These are phyloP conservation scores for Cladorrhinum samala DNA, from an alignment of 495 filamentous ascomycete species.

Conservation along the genomic window DNA sequence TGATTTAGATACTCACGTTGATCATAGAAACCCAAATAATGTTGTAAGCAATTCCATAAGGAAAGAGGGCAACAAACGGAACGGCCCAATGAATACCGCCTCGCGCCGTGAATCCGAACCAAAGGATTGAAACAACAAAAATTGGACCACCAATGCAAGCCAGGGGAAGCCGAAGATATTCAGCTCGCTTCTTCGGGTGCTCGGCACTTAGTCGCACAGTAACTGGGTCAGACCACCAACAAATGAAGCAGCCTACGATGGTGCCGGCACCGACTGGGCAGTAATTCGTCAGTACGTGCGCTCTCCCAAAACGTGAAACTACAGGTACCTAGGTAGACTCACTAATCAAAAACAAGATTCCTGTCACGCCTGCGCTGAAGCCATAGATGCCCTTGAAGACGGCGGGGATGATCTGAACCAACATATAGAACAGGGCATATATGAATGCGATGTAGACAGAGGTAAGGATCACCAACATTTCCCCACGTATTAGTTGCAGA, in stretches of 20 bases:
- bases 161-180: constrained; percentile 59
- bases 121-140: constrained; percentile 55
- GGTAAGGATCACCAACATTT: constrained; percentile 57
- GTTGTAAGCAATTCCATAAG: constrained; percentile 61
- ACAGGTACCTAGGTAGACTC: constrained; percentile 1
- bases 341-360: constrained; percentile 26
- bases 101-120: constrained; percentile 60
- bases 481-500: constrained; percentile 48
- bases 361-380: constrained; percentile 31
- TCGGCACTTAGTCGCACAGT: constrained; percentile 13
- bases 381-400: constrained; percentile 46
- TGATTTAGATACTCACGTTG: constrained; percentile 31
- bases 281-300: neutral
- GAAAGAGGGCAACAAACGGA: constrained; percentile 50
- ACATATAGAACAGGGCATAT: constrained; percentile 68
- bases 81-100: constrained; percentile 54
- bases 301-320: no score
- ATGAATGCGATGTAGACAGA: constrained; percentile 57
- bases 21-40: constrained; percentile 60
- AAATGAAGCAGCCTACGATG: constrained; percentile 47
- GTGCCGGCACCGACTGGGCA: constrained; percentile 35
- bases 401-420: constrained; percentile 53
- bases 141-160: constrained; percentile 56
- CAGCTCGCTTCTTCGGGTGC: constrained; percentile 25
- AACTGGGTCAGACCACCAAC: constrained; percentile 32